These are phyloP conservation scores for Tubosaeta sp. DNA, from an alignment of 768 basidiomycete genomes.

Conservation along the genomic window DNA sequence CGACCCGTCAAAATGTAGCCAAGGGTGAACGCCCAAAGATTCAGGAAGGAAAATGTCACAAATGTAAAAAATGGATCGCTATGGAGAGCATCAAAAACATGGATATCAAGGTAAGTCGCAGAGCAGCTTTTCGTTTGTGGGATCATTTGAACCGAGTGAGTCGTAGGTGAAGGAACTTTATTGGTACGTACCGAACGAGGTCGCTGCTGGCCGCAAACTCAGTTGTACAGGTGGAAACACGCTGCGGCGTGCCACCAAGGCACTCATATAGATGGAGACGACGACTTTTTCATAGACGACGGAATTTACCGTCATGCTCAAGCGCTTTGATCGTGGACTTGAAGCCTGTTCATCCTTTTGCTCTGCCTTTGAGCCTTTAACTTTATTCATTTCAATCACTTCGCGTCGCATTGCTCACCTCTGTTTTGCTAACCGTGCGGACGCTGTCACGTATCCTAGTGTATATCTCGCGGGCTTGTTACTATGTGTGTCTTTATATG, in stretches of 20 bases:
- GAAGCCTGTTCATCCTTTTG: background rate
- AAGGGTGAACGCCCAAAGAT: slow-evolving; percentile 59
- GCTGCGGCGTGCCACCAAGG: slow-evolving; percentile 72
- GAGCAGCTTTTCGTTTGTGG: background rate
- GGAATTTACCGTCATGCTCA: slow-evolving; percentile 33
- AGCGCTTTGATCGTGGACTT: background rate
- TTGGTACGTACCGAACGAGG: slow-evolving; percentile 49
- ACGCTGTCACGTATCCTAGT: background rate
- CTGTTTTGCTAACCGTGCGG: slow-evolving; percentile 12
- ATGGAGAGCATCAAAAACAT: slow-evolving; percentile 73
- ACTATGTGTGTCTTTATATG: slow-evolving; percentile 1
- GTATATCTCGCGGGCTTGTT: background rate
- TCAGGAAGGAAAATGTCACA: slow-evolving; percentile 74
- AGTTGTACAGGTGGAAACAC: slow-evolving; percentile 68
- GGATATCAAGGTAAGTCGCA: slow-evolving; percentile 54
- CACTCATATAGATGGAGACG: slow-evolving; percentile 51
- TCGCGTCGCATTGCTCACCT: slow-evolving; percentile 11
- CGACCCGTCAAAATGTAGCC: slow-evolving; percentile 40
- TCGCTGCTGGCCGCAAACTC: slow-evolving; percentile 4
- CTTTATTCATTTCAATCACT: slow-evolving; percentile 9
- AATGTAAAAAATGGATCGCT: slow-evolving; percentile 66
- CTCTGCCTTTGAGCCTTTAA: background rate
- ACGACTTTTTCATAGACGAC: slow-evolving; percentile 55
- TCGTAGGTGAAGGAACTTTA: slow-evolving; percentile 66
- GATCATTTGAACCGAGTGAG: background rate